Base-by-base conservation (phyloP, 495 filamentous ascomycete species). In the Amphirosellinia nigrospora region DNA sequence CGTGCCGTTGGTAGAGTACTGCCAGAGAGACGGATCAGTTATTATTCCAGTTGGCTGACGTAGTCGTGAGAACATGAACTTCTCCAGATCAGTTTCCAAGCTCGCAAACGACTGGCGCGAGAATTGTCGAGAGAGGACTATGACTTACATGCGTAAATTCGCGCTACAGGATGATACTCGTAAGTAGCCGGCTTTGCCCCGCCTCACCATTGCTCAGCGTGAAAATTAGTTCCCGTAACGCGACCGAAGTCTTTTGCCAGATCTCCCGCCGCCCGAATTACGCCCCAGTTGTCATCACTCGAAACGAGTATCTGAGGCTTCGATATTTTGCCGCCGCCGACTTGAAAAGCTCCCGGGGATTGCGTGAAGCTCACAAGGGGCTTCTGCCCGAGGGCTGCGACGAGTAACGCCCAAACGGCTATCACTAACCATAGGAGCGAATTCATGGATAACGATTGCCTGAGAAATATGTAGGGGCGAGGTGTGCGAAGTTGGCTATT, bases 181-280 rank as follows among this genome's bases (percentile, higher is more conserved):
- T 87, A 87, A 19, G 48, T 34, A 9, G 79, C 80, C 11, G 81
- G 73, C 21, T 52, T n/a, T 21, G 82, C 74, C 41, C 72, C 32
- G 73, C 80, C 52, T 83, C 78, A 70, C 85, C 84, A 36, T 83
- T 84, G 68, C 83, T 83, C 45, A 89, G 74, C 19, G 84, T 86
- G 68, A 90, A 90, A 84, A 73, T 89, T 70, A 43, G 79, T 82
- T 26, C 89, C 89, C 11, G 89, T 91, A 4, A 92, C 90, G 19
- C 86, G 85, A 13, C 89, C 87, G 79, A 94, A 92, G 80, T 94
- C 92, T n/a, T 81, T 76, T 0, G 90, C 86, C 2, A 94, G 82
- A 73, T 91, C 89, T 30, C 86, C 80, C 11, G 87, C 89, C 10
- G 89, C 92, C 45, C 90, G 85, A 62, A 92, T 85, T 23, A 93